These are phyloP conservation scores for Xerophyta viscosa DNA, from an alignment of 106 monocot species.

Conservation along the genomic window DNA sequence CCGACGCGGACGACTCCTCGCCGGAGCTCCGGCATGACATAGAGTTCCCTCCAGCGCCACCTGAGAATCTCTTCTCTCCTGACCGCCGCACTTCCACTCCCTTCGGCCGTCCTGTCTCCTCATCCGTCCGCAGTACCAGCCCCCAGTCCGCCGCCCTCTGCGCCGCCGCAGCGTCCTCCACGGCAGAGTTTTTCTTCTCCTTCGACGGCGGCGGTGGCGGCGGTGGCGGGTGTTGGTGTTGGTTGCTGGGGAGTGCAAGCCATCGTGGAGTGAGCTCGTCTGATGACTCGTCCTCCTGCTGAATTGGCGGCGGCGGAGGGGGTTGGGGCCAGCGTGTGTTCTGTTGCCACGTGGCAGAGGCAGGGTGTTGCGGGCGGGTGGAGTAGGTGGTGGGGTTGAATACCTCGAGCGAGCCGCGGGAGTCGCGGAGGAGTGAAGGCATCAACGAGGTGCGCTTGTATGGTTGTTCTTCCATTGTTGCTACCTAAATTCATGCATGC, in stretches of 20 bases:
- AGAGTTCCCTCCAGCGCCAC: conserved; percentile 25
- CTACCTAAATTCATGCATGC: background rate
- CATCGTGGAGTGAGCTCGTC: conserved; percentile 39
- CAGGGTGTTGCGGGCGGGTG: conserved; percentile 12
- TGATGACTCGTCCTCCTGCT: background rate
- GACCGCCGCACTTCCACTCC: conserved; percentile 61
- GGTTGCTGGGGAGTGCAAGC: conserved; percentile 35
- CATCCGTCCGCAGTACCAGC: conserved; percentile 73
- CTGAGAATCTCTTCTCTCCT: conserved; percentile 23
- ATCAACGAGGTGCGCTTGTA: background rate
- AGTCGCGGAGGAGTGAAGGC: conserved; percentile 56
- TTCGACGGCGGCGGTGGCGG: background rate
- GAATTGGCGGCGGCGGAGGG: too few relatives aligned
- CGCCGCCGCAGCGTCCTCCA: conserved; percentile 32
- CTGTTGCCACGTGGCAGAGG: conserved; percentile 26
- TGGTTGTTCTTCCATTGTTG: conserved; percentile 5
- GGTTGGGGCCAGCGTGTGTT: background rate
- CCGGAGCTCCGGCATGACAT: conserved; percentile 41
- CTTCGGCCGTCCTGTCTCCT: conserved; percentile 74
- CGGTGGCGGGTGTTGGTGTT: background rate
- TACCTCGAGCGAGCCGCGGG: conserved; percentile 86
- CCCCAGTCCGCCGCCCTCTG: conserved; percentile 95
- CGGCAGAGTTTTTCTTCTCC: background rate
- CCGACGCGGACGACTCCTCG: conserved; percentile 42
- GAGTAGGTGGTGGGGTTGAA: conserved; percentile 67